Conservation (phyloP, 2,329 filamentous ascomycete species). For the Zasmidium citrigriseum region DNA sequence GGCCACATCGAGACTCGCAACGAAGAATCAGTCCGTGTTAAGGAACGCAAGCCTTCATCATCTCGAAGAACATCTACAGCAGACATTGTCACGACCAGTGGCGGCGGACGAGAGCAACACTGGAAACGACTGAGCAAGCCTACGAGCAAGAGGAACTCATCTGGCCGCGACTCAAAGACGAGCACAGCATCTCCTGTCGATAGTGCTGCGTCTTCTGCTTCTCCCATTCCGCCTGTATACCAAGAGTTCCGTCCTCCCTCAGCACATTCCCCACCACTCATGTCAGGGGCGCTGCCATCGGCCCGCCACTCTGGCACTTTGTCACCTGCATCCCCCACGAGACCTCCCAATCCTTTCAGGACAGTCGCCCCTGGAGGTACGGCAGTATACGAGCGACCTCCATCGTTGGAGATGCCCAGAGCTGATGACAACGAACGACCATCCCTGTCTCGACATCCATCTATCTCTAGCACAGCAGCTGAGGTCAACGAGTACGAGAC, state of each 20-base stretch:
- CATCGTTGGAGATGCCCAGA: slow-evolving; percentile 23
- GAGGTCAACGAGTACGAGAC: slow-evolving; percentile 19
- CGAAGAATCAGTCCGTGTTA: slow-evolving; percentile 17
- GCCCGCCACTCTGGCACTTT: slow-evolving; percentile 8
- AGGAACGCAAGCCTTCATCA: slow-evolving; percentile 22
- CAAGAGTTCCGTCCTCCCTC: slow-evolving; percentile 17
- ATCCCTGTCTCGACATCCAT: slow-evolving; percentile 13
- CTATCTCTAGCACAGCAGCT: slow-evolving; percentile 16
- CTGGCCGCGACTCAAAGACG: slow-evolving; percentile 12
- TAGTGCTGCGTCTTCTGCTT: slow-evolving; percentile 19
- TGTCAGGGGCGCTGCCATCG: slow-evolving; percentile 3
- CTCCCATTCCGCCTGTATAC: slow-evolving; percentile 10
- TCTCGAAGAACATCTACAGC: slow-evolving; percentile 9
- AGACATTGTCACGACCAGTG: slow-evolving; percentile 25
- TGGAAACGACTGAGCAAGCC: slow-evolving; percentile 24
- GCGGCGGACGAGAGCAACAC: slow-evolving; percentile 21
- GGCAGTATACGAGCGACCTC: slow-evolving; percentile 26
- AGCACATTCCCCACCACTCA: slow-evolving; percentile 22
- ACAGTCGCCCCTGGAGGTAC: slow-evolving; percentile 24
- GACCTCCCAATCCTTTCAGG: slow-evolving; percentile 9
- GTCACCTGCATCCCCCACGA: slow-evolving; percentile 6
- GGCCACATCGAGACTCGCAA: slow-evolving; percentile 18
- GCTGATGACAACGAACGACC: slow-evolving; percentile 21
- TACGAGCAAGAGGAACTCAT: slow-evolving; percentile 23
- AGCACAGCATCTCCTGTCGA: slow-evolving; percentile 20